These are phyloP conservation scores for Quillaja saponaria DNA, from an alignment of 306 rosid species.

Conservation along the genomic window DNA sequence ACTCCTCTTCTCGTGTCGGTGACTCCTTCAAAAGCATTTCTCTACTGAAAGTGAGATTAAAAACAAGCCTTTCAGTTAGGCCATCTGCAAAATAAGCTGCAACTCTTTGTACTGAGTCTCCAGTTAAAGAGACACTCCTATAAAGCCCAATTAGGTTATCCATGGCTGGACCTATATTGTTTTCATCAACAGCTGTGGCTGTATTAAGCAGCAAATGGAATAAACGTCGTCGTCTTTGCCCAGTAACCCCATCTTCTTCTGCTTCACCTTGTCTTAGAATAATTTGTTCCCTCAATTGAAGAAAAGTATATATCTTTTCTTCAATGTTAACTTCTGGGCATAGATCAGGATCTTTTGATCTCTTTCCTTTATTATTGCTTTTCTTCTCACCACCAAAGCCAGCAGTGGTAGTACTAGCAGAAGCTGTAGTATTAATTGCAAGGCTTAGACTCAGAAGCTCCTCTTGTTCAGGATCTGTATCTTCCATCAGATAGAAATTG, in stretches of 20 bases:
- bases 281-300: constrained; percentile 73
- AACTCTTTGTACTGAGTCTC: constrained; percentile 66
- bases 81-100: constrained; percentile 71
- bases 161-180: constrained; percentile 42
- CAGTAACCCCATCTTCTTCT: constrained; percentile 21
- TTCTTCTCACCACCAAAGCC: constrained; percentile 46
- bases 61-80: constrained; percentile 55
- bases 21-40: constrained; percentile 59
- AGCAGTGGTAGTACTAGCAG: constrained; percentile 6
- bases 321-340: constrained; percentile 39
- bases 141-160: constrained; percentile 54
- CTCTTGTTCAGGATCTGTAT: constrained; percentile 46
- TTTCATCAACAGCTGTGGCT: constrained; percentile 49
- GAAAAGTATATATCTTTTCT: constrained; percentile 65
- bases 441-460: constrained; percentile 78
- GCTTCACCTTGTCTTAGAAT: constrained; percentile 55
- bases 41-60: constrained; percentile 48
- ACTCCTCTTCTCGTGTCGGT: constrained; percentile 59
- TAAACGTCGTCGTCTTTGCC: constrained; percentile 35
- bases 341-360: constrained; percentile 12
- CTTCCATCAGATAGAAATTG: constrained; percentile 51
- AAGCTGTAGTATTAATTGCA: constrained; percentile 23
- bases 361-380: constrained; percentile 43
- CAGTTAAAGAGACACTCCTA: constrained; percentile 50
- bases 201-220: constrained; percentile 63